These are phyloP conservation scores for Chrysoporthe deuterocubensis DNA, from an alignment of 2,329 filamentous ascomycete genomes.

Conservation along the genomic window DNA sequence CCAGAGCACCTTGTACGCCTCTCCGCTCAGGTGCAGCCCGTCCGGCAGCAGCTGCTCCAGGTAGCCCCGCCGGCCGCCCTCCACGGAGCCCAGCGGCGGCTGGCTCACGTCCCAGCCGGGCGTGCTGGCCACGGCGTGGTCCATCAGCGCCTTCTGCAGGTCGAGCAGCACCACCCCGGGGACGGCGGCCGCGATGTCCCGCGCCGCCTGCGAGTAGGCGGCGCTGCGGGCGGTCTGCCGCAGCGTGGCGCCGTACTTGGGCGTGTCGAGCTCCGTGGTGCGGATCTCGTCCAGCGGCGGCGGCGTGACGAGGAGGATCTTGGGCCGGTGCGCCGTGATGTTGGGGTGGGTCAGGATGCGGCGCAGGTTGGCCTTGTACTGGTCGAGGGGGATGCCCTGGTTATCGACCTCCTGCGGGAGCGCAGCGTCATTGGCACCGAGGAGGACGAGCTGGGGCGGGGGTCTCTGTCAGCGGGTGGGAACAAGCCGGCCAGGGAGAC, in stretches of 20 bases:
- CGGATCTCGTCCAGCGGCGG: constrained; percentile 82
- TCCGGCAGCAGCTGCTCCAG: constrained; percentile 59
- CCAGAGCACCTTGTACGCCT: constrained; percentile 58
- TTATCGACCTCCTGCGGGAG: constrained; percentile 63
- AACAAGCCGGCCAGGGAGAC: not conserved
- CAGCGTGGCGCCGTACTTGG: constrained; percentile 19
- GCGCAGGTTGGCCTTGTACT: constrained; percentile 74
- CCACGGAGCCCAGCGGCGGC: constrained; percentile 54
- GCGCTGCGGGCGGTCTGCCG: constrained; percentile 55
- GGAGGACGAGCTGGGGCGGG: constrained; percentile 67
- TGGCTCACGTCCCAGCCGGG: constrained; percentile 56
- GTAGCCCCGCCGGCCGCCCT: constrained; percentile 54
- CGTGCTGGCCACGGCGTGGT: constrained; percentile 63
- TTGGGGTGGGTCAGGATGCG: constrained; percentile 73
- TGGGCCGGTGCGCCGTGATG: constrained; percentile 71
- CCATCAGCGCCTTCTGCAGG: constrained; percentile 79
- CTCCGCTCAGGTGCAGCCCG: constrained; percentile 60
- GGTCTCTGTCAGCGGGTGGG: constrained; percentile 31
- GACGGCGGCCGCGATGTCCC: constrained; percentile 70
- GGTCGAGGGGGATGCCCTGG: constrained; percentile 78
- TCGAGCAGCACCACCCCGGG: constrained; percentile 74
- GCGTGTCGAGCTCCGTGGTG: constrained; percentile 52
- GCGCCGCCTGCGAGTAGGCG: constrained; percentile 62
- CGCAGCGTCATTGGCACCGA: constrained; percentile 90
- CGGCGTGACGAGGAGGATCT: constrained; percentile 78